Base-by-base conservation (phyloP, 2,329 filamentous ascomycete species). In the Paraphaeosphaeria minitans region DNA sequence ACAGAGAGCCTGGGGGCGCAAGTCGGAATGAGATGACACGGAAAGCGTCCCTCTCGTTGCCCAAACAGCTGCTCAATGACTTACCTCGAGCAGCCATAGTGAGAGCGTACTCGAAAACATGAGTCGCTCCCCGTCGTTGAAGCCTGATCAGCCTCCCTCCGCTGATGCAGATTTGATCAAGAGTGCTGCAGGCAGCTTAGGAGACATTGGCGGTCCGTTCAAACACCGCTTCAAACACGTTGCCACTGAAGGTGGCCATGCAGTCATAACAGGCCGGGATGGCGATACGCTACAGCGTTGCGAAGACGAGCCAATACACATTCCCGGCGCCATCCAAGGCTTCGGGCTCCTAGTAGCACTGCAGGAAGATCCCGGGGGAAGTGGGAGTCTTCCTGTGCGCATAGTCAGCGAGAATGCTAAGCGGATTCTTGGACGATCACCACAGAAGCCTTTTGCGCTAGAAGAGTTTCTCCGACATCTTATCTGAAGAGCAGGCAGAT, bases 241-340 rank as follows among this genome's bases (percentile, higher is more conserved):
- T 4, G 80, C 89, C 27, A 93, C 90, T 0, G 87, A 90, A 2
- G 89, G 87, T 16, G 92, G 92, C 0, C 92, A 97, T 77, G 87
- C 89, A 27, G 85, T 96, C 31, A 91, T 96, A 55, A 95, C 91
- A 0, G 92, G 92, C 6, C 84, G 89, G 56, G 87, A 92, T 53
- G 89, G 87, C 1, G 84, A 87, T 1, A 85, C 83, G 0, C 78
- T 95, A 46, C 90, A 96, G 71, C 85, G 87, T 53, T 97, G 93
- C 70, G 93, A 97, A 75, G 93, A 97, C 69, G 93, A 97, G 69
- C 92, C 93, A 0, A 96, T 97, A 27, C 92, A 94, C 64, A 89
- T 92, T 1, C 93, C 93, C 0, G 92, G 92, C 35, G 90, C 91
- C 1, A 79, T 93, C 0, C 93, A 97, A 73, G 83, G 85, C 1